Evolutionary conservation across 2,329 filamentous ascomycete genomes (phyloP), one percentile per base, ranked within the genome.

Genomic region (Alternaria brassicicola): DNA sequence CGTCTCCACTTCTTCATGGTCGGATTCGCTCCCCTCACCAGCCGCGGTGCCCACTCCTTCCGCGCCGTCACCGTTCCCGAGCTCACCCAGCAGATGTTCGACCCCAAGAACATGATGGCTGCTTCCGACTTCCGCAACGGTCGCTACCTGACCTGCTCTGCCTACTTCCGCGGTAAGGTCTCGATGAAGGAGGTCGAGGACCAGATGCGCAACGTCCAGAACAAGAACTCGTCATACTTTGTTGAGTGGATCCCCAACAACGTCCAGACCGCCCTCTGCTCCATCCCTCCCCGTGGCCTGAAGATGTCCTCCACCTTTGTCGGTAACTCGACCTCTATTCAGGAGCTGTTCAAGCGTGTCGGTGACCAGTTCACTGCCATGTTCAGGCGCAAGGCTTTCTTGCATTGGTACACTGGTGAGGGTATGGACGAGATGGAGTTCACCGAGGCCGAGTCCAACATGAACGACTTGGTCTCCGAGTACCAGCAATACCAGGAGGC

Each of bases 391-490:
- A 99, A 98, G 91, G 95, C 95, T 89, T 99, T 99, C 93, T 92
- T 99, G 88, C 95, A 98, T 87, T 99, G 95, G 95, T 99, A 99
- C 86, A 99, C 95, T 88, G 93, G 93, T 79, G 95, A 99, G 88
- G 95, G 95, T 85, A 99, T 99, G 95, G 95, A 99, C 84, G 95
- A 99, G 90, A 98, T 99, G 95, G 95, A 99, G 86, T 99, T 99
- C 87, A 99, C 95, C 79, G 95, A 99, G 88, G 95, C 95, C 74
- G 95, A 99, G 89, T 96, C 92, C 84, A 99, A 99, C 88, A 98
- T 99, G 95, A 98, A 99, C 86, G 95, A 99, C 82, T 86, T 99
- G 79, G 94, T 99, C 76, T 96, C 93, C 63, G 95, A 99, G 83
- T 99, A 99, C 87, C 95, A 98, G 88, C 95, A 99, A 84, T 99